These are phyloP conservation scores for Periconia sp. DNA, from an alignment of 2,329 filamentous ascomycete species.

Conservation along the genomic window DNA sequence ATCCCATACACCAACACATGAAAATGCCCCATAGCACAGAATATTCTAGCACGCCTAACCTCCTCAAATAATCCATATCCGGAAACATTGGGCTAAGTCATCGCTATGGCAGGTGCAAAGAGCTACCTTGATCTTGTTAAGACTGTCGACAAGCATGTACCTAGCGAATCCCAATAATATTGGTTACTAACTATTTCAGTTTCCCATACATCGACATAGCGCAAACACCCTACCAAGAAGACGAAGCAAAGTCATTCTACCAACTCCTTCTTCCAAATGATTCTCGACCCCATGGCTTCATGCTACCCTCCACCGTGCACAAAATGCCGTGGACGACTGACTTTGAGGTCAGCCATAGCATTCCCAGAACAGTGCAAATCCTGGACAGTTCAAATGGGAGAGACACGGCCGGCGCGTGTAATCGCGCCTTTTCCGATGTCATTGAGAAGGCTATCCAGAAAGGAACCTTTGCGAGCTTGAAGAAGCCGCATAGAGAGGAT, in stretches of 20 bases:
- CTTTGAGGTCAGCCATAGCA: constrained; percentile 63
- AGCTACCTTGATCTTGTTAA: constrained; percentile 9
- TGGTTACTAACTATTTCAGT: constrained; percentile 4
- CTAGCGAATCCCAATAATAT: too few species aligned
- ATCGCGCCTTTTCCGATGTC: constrained; percentile 5
- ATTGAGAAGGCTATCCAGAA: constrained; percentile 2
- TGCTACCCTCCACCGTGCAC: constrained; percentile 64
- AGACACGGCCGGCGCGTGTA: constrained; percentile 5
- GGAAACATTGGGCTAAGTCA: too few species aligned
- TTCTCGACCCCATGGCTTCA: constrained; percentile 63
- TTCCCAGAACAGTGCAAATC: constrained; percentile 65
- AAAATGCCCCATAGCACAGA: too few species aligned
- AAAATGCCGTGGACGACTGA: constrained; percentile 59
- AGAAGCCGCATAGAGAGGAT: constrained; percentile 4
- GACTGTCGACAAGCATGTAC: constrained; percentile 4
- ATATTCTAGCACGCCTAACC: too few species aligned
- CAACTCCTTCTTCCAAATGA: constrained; percentile 70
- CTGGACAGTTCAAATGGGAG: constrained; percentile 48
- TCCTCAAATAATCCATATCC: too few species aligned
- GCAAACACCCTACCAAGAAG: constrained; percentile 2
- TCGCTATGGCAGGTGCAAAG: too few species aligned
- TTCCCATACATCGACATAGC: constrained; percentile 9
- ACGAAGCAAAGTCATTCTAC: constrained; percentile 53
- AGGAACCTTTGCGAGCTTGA: constrained; percentile 2
- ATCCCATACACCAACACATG: too few species aligned